Evolutionary conservation across 2,329 filamentous ascomycete genomes (phyloP).

Genomic region (Penicillium rolfsii): DNA sequence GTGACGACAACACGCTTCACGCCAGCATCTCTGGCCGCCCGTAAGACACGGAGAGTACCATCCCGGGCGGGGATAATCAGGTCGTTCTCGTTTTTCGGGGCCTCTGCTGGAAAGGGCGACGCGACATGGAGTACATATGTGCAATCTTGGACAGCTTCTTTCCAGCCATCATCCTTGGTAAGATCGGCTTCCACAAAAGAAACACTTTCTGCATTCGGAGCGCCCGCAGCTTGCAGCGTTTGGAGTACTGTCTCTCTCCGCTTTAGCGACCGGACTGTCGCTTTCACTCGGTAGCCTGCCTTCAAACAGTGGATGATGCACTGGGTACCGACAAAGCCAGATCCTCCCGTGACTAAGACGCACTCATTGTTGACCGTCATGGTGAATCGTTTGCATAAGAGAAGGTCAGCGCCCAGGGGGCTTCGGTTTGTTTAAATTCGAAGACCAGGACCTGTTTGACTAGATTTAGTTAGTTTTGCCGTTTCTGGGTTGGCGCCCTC

Average conservation of each 20-base stretch:
- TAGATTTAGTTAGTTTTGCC: no score
- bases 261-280: slow-evolving; percentile 11
- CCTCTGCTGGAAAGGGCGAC: slow-evolving; percentile 11
- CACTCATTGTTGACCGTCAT: slow-evolving; percentile 7
- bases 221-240: slow-evolving; percentile 4
- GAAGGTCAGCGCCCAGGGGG: neutral
- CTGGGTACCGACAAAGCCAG: slow-evolving; percentile 15
- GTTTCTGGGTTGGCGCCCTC: no score
- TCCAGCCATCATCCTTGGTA: slow-evolving; percentile 13
- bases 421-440: neutral
- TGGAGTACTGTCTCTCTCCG: slow-evolving; percentile 4
- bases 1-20: slow-evolving; percentile 16
- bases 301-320: slow-evolving; percentile 13
- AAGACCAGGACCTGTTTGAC: no score
- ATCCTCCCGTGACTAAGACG: slow-evolving; percentile 14
- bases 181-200: slow-evolving; percentile 16
- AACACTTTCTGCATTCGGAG: neutral
- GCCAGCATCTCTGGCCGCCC: slow-evolving; percentile 11
- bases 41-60: slow-evolving; percentile 14
- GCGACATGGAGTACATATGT: slow-evolving; percentile 15
- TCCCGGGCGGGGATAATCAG: slow-evolving; percentile 15
- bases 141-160: slow-evolving; percentile 12
- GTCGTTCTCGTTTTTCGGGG: slow-evolving; percentile 12
- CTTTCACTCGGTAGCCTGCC: slow-evolving; percentile 12
- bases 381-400: neutral